Evolutionary conservation across 176 grass and related monocot genomes (phyloP), one percentile per base, ranked within the genome.

Genomic region (Aechmea fasciata): DNA sequence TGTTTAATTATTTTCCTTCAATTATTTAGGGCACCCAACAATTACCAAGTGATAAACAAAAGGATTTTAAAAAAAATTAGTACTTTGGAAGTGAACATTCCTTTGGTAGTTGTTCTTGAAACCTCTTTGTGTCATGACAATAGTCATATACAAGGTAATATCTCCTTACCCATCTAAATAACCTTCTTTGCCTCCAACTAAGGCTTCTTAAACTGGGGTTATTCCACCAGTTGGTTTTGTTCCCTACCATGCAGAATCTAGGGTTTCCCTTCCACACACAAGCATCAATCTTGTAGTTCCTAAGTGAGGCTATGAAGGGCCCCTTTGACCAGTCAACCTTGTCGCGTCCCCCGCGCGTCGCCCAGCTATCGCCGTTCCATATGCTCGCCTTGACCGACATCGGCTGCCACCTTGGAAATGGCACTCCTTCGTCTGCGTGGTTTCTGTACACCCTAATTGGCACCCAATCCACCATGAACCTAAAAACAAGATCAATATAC

Each of bases 131-230:
- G 28, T 72, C 70, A 11, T 72, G 51, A 51, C 74, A 77, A 61
- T 70, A 78, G 57, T 84, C 70, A 57, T 79, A 84, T 24, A 84
- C 48, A 65, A 78, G 65, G 25, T 84, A 55, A 12, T 84, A 79
- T 9, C 65, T 79, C 61, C 47, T 73, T 29, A 53, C 81, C 81
- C 75, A 84, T 73, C 65, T 79, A 15, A 83, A 52, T 66, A 83
- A 75, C 64, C 75, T 69, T 77, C 75, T 78, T 41, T 78, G 80
- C 15, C 48, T 41, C 70, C 75, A 69, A 69, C 33, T 84, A 13
- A 74, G 72, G 72, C 52, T 79, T 15, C 12, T 65, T 3, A 53
- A 54, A 57, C 52, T 74, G 6, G 70, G 75, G 5, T 17, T 19
- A 63, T 74, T 78, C 81, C 75, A 83, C 75, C 75, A 84, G 20